These are phyloP conservation scores for Acanthamoeba quina DNA, from an alignment of 208 protist genomes.

Conservation along the genomic window DNA sequence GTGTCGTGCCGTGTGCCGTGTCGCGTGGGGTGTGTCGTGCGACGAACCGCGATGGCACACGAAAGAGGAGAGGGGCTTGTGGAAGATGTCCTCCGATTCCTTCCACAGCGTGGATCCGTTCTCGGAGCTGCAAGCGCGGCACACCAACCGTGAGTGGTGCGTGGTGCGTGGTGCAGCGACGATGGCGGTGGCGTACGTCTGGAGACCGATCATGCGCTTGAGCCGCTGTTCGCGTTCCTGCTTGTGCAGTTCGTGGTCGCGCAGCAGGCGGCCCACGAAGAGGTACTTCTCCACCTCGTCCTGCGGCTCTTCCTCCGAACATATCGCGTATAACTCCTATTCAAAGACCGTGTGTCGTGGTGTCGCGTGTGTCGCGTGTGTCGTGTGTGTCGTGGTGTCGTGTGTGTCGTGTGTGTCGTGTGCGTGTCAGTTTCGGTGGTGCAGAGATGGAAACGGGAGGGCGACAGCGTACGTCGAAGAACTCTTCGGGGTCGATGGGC, in stretches of 20 bases:
- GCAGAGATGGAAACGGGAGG: too few species aligned
- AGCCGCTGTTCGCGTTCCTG: constrained; percentile 42
- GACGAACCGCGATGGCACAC: constrained; percentile 45
- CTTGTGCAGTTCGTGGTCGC: constrained; percentile 49
- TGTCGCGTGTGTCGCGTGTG: too few species aligned
- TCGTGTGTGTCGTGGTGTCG: too few species aligned
- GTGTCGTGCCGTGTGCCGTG: too few species aligned
- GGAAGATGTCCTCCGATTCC: constrained; percentile 34
- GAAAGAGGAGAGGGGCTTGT: constrained; percentile 12
- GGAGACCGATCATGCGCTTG: constrained; percentile 32
- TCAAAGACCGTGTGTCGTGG: too few species aligned
- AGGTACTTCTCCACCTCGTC: constrained; percentile 25
- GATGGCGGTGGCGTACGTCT: background rate
- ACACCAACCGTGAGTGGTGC: too few species aligned
- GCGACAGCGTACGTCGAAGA: background rate
- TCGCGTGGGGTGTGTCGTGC: background rate
- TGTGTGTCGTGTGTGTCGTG: too few species aligned
- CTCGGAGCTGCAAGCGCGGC: background rate
- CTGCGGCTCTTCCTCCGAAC: background rate
- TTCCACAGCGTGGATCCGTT: constrained; percentile 30
- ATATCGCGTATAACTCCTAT: background rate
- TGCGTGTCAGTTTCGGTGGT: too few species aligned
- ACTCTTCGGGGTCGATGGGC: background rate
- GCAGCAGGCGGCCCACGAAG: constrained; percentile 12
- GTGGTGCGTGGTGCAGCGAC: background rate